Evolutionary conservation across 2,329 filamentous ascomycete species (phyloP).

Genomic region (Fusarium pilosicola): DNA sequence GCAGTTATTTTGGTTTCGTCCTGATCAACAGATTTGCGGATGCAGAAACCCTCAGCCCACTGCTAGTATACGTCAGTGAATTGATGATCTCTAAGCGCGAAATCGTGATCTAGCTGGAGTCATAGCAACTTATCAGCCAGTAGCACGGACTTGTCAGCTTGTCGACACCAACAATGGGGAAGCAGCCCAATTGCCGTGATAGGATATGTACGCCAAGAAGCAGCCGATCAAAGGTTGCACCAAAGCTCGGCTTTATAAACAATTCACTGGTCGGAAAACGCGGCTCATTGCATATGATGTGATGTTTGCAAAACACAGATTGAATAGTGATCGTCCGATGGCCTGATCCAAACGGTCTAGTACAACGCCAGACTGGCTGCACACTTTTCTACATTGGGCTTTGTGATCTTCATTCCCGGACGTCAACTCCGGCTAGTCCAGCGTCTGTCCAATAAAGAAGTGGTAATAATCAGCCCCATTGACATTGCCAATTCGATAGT

Average conservation of each 20-base stretch:
- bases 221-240: neutral
- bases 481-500: neutral
- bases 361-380: neutral
- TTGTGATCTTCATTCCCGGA: constrained; percentile 16
- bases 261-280: neutral
- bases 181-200: neutral
- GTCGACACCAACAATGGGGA: neutral
- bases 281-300: constrained; percentile 3
- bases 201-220: constrained; percentile 8
- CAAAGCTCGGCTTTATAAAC: constrained; percentile 3
- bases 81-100: neutral
- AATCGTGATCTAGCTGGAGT: neutral
- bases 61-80: neutral
- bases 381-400: constrained; percentile 2
- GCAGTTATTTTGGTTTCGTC: neutral
- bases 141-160: constrained; percentile 2
- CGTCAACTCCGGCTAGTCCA: constrained; percentile 5
- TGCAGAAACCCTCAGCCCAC: neutral
- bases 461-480: neutral
- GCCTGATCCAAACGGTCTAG: constrained; percentile 11
- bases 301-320: neutral
- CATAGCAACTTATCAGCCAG: neutral
- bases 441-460: neutral
- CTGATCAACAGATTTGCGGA: neutral
- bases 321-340: constrained; percentile 14